A percentile compares a stretch with the other conserved stretches of the same genome.
phyloP scores from a whole-genome alignment of 2,329 filamentous ascomycete species.

The Exophiala xenobiotica region DNA sequence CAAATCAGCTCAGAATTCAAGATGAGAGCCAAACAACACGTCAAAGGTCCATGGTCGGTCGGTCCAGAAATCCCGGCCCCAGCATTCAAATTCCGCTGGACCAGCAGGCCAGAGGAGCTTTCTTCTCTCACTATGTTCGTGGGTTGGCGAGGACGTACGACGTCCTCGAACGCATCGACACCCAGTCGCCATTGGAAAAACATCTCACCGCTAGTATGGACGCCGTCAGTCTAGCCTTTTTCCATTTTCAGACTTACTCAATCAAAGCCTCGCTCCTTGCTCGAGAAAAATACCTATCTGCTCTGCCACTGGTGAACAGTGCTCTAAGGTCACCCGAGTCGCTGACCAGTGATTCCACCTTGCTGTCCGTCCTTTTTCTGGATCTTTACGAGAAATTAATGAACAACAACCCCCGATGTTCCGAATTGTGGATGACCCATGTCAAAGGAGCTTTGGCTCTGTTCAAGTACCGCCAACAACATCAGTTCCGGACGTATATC shows the following conservation, averaged over 20 bases:
- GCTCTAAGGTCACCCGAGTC: slow-evolving; percentile 34
- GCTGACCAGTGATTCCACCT: slow-evolving; percentile 34
- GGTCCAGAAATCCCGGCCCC: neutral
- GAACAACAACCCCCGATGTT: slow-evolving; percentile 15
- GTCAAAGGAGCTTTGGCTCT: slow-evolving; percentile 38
- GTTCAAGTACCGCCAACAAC: slow-evolving; percentile 34
- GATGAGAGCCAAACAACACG: slow-evolving; percentile 31
- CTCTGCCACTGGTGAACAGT: slow-evolving; percentile 36
- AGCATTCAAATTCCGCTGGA: slow-evolving; percentile 20
- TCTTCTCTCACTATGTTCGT: slow-evolving; percentile 27
- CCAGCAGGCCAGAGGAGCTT: slow-evolving; percentile 24
- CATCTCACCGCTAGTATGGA: slow-evolving; percentile 31
- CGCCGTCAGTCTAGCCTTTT: slow-evolving; percentile 32
- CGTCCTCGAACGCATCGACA: slow-evolving; percentile 19
- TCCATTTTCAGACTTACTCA: slow-evolving; percentile 25
- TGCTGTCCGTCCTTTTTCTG: slow-evolving; percentile 38
- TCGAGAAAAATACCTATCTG: slow-evolving; percentile 28
- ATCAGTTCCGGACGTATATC: slow-evolving; percentile 31
- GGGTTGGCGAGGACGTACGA: slow-evolving; percentile 28
- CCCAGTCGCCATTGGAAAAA: slow-evolving; percentile 20
- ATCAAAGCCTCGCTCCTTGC: slow-evolving; percentile 13
- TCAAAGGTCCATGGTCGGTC: slow-evolving; percentile 8
- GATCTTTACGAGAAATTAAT: slow-evolving; percentile 38
- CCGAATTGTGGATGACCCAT: slow-evolving; percentile 40
- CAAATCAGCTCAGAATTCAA: slow-evolving; percentile 33